These are phyloP conservation scores for Fusarium cyanostomum DNA, from an alignment of 2,329 filamentous ascomycete genomes.

Conservation along the genomic window DNA sequence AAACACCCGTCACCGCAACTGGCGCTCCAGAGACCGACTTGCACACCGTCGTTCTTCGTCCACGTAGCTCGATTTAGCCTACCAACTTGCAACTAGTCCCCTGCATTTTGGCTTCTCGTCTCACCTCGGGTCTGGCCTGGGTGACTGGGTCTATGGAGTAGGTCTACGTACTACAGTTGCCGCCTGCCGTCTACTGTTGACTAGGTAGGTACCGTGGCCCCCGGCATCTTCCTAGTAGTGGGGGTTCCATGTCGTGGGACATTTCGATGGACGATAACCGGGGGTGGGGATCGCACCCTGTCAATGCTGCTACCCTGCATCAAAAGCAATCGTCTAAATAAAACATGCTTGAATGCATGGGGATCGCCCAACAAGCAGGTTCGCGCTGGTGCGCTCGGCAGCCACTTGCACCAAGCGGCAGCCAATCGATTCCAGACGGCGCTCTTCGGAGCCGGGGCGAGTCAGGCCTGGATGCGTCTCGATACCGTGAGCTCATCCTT, in stretches of 20 bases:
- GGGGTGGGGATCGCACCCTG: constrained; percentile 22
- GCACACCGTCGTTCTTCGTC: constrained; percentile 7
- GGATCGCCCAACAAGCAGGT: constrained; percentile 41
- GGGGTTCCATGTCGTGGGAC: constrained; percentile 29
- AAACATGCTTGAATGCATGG: constrained; percentile 32
- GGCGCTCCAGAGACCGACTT: constrained; percentile 24
- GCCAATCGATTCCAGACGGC: constrained; percentile 29
- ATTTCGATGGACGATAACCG: constrained; percentile 20
- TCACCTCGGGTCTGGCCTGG: constrained; percentile 17
- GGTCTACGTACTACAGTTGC: constrained; percentile 24
- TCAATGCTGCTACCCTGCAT: constrained; percentile 31
- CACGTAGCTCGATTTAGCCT: constrained; percentile 20
- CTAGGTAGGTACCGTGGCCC: background rate
- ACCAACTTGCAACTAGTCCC: background rate
- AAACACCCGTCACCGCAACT: constrained; percentile 29
- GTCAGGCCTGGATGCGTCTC: constrained; percentile 38
- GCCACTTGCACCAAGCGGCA: constrained; percentile 39
- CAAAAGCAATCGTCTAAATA: constrained; percentile 16
- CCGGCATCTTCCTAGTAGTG: constrained; percentile 26
- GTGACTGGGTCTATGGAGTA: constrained; percentile 25
- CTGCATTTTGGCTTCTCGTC: constrained; percentile 5
- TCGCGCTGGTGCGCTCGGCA: constrained; percentile 25
- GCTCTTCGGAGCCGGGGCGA: constrained; percentile 26
- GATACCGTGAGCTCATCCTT: constrained; percentile 23
- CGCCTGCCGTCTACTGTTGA: constrained; percentile 12